A percentile compares a stretch with the other conserved stretches of the same genome.
Evolutionary conservation across 1,284 basidiomycete genomes (phyloP).

Genomic region (Cryptococcus depauperatus): DNA sequence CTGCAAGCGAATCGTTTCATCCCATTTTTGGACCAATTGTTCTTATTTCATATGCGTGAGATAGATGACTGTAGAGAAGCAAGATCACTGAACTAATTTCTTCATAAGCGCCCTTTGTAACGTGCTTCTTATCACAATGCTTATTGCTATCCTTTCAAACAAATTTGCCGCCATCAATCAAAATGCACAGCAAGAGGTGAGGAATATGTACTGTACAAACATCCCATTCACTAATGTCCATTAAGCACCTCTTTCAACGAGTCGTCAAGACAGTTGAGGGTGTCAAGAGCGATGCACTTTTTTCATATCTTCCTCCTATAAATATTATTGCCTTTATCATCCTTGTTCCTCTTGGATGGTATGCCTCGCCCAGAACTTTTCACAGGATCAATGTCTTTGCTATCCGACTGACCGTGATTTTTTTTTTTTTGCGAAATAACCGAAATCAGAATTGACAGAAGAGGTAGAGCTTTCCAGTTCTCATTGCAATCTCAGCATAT

Average conservation of each 20-base stretch:
- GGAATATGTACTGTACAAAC: slow-evolving; percentile 1
- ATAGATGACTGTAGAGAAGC: neutral
- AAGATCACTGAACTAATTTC: slow-evolving; percentile 3
- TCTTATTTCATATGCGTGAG: slow-evolving; percentile 65
- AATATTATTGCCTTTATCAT: slow-evolving; percentile 57
- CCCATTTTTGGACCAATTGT: slow-evolving; percentile 66
- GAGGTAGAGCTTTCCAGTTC: slow-evolving; percentile 66
- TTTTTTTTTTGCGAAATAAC: neutral
- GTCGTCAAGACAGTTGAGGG: slow-evolving; percentile 82
- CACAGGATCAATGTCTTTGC: slow-evolving; percentile 74
- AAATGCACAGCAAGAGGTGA: slow-evolving; percentile 66
- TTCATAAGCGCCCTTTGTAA: slow-evolving; percentile 31
- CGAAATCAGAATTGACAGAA: slow-evolving; percentile 5
- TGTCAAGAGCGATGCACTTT: slow-evolving; percentile 79
- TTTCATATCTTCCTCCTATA: slow-evolving; percentile 74
- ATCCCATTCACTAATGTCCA: neutral
- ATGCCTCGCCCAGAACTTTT: slow-evolving; percentile 61
- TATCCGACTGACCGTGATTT: slow-evolving; percentile 59
- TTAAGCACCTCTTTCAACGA: slow-evolving; percentile 75
- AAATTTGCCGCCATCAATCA: slow-evolving; percentile 71
- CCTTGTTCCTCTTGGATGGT: slow-evolving; percentile 65
- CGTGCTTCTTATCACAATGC: slow-evolving; percentile 52
- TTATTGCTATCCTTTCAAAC: slow-evolving; percentile 80
- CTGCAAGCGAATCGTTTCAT: slow-evolving; percentile 65
- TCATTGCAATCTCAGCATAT: slow-evolving; percentile 68